phyloP scores from a whole-genome alignment of 176 grass and related monocot genomes.

The Oryza punctata region DNA sequence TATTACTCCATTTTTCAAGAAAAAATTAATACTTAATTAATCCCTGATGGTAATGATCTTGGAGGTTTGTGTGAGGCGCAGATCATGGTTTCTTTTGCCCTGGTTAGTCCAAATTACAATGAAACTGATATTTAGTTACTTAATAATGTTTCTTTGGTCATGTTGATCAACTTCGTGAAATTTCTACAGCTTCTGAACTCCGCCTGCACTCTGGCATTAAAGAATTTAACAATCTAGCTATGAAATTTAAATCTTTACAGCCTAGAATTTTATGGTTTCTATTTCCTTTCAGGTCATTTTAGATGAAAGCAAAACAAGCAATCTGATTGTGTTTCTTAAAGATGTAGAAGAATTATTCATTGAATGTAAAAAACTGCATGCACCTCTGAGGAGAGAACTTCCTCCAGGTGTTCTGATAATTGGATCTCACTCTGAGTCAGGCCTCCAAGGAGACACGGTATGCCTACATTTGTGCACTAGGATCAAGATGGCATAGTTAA shows the following conservation, averaged over 20 bases:
- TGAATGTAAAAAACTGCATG: constrained; percentile 50
- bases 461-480: too few relatives aligned
- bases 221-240: constrained; percentile 54
- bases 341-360: constrained; percentile 60
- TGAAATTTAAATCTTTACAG: neutral
- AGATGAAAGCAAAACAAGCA: constrained; percentile 61
- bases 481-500: too few relatives aligned
- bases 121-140: neutral
- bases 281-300: constrained; percentile 58
- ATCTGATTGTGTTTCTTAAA: constrained; percentile 78
- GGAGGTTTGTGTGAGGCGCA: constrained; percentile 72
- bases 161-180: too few relatives aligned
- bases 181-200: constrained; percentile 51
- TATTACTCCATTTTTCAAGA: too few relatives aligned
- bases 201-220: constrained; percentile 35
- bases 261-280: constrained; percentile 12
- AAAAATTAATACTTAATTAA: too few relatives aligned
- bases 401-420: constrained; percentile 77
- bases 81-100: constrained; percentile 73
- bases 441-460: too few relatives aligned
- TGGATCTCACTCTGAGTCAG: too few relatives aligned
- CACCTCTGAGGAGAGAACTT: constrained; percentile 48
- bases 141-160: too few relatives aligned
- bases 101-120: constrained; percentile 41
- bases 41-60: constrained; percentile 73